phyloP scores from a whole-genome alignment of 257 asterid genomes.

The Ajuga chamaepitys region DNA sequence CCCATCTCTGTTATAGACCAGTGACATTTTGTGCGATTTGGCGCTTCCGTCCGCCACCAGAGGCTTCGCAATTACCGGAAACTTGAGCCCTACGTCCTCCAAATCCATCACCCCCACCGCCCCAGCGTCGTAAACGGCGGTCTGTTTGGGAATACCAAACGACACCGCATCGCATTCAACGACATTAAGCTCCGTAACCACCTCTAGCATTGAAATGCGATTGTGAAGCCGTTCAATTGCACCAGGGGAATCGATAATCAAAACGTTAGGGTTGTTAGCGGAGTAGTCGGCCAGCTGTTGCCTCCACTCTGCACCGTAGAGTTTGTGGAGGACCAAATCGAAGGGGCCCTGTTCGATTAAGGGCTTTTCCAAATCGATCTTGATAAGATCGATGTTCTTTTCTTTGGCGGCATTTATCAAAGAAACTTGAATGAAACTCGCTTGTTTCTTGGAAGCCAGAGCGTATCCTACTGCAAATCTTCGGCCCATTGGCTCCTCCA shows the following conservation, averaged over 20 bases:
- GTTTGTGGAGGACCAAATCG: constrained; percentile 62
- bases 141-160: constrained; percentile 61
- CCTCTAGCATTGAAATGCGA: constrained; percentile 68
- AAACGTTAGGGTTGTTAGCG: constrained; percentile 31
- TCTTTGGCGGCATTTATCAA: constrained; percentile 45
- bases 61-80: constrained; percentile 71
- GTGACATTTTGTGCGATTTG: constrained; percentile 61
- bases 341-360: constrained; percentile 64
- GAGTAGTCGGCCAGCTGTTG: constrained; percentile 43
- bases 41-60: constrained; percentile 75
- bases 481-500: constrained; percentile 35
- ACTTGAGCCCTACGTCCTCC: constrained; percentile 41
- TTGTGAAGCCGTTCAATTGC: constrained; percentile 63
- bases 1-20: constrained; percentile 55
- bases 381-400: constrained; percentile 56
- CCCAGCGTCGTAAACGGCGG: constrained; percentile 37
- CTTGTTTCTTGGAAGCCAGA: constrained; percentile 66
- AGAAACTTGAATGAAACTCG: constrained; percentile 57
- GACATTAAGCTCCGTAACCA: constrained; percentile 34
- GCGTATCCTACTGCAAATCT: constrained; percentile 67
- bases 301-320: constrained; percentile 59
- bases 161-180: constrained; percentile 27
- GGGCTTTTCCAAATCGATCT: constrained; percentile 48
- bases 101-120: constrained; percentile 31
- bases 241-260: constrained; percentile 54